Percentiles rank a stretch among this genome's conserved stretches.
Evolutionary conservation across 2,329 filamentous ascomycete species (phyloP).

Genomic region (Ophiocordyceps sinensis): DNA sequence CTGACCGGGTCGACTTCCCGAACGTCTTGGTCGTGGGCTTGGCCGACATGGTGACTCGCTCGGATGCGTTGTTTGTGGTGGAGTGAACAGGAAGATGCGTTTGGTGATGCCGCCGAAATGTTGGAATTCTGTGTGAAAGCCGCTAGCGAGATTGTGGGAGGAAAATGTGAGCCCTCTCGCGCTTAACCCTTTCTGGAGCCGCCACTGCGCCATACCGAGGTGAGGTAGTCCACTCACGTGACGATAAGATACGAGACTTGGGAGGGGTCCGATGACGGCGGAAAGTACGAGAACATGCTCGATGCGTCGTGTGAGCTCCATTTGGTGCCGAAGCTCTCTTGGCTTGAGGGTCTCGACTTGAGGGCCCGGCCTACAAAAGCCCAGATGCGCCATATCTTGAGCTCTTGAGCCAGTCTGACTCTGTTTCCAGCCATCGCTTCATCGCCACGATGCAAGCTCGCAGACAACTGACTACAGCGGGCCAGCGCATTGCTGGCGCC

Average conservation of each 20-base stretch:
- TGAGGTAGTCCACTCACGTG: slow-evolving; percentile 19
- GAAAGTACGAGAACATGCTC: slow-evolving; percentile 27
- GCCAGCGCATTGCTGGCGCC: slow-evolving; percentile 21
- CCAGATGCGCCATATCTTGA: background rate
- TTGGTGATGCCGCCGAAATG: slow-evolving; percentile 23
- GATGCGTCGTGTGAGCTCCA: slow-evolving; percentile 5
- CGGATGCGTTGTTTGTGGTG: slow-evolving; percentile 26
- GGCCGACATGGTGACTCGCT: slow-evolving; percentile 52
- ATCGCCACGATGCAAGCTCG: slow-evolving; percentile 24
- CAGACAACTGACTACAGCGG: slow-evolving; percentile 22
- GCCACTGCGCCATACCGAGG: too few species aligned
- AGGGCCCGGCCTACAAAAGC: background rate
- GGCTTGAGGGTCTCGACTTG: background rate
- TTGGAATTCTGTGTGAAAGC: slow-evolving; percentile 26
- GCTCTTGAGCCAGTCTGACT: too few species aligned
- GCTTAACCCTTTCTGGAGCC: slow-evolving; percentile 16
- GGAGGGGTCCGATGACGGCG: slow-evolving; percentile 6
- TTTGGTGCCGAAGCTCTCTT: background rate
- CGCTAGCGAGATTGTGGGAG: slow-evolving; percentile 28
- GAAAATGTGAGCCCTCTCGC: slow-evolving; percentile 28
- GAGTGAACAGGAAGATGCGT: slow-evolving; percentile 20
- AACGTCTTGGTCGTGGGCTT: slow-evolving; percentile 84
- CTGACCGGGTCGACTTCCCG: slow-evolving; percentile 87
- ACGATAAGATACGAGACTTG: slow-evolving; percentile 15
- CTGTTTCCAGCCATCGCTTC: background rate